Evolutionary conservation across 192 early-diverging fungal species (phyloP).

Genomic region (Borealophlyctis nickersoniae): DNA sequence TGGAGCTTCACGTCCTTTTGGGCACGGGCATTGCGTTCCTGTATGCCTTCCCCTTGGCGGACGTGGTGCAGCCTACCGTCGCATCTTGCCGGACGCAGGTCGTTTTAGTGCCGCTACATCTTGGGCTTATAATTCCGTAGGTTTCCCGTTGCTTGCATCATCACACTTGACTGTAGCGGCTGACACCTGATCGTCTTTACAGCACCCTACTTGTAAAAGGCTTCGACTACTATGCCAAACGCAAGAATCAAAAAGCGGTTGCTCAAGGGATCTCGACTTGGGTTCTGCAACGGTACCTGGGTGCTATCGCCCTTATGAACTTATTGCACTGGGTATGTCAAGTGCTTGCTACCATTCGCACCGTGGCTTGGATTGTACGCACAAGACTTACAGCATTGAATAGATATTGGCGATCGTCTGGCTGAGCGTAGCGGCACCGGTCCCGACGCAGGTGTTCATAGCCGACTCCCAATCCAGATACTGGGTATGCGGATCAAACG

Average conservation of each 20-base stretch:
- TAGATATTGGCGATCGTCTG: conserved; percentile 8
- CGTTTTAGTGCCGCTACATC: background rate
- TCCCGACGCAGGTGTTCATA: conserved; percentile 7
- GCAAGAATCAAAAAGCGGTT: conserved; percentile 16
- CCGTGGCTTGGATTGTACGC: too few relatives aligned
- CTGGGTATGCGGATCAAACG: too few relatives aligned
- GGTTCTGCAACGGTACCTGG: background rate
- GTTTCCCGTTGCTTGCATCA: background rate
- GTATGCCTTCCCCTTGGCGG: conserved; percentile 20
- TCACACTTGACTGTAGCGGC: too few relatives aligned
- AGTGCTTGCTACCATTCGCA: background rate
- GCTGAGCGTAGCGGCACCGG: conserved; percentile 9
- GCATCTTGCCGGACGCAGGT: conserved; percentile 21
- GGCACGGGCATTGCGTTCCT: conserved; percentile 11
- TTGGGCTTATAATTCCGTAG: conserved; percentile 6
- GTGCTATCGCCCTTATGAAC: background rate
- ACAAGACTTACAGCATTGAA: background rate
- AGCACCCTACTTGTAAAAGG: background rate
- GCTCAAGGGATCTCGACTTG: background rate
- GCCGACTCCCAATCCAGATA: background rate
- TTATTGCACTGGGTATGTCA: background rate
- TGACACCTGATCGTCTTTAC: too few relatives aligned
- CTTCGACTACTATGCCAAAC: conserved; percentile 2
- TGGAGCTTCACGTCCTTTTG: background rate
- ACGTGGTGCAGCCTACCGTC: conserved; percentile 14